phyloP scores from a whole-genome alignment of 257 asterid species.

The Avicennia marina region DNA sequence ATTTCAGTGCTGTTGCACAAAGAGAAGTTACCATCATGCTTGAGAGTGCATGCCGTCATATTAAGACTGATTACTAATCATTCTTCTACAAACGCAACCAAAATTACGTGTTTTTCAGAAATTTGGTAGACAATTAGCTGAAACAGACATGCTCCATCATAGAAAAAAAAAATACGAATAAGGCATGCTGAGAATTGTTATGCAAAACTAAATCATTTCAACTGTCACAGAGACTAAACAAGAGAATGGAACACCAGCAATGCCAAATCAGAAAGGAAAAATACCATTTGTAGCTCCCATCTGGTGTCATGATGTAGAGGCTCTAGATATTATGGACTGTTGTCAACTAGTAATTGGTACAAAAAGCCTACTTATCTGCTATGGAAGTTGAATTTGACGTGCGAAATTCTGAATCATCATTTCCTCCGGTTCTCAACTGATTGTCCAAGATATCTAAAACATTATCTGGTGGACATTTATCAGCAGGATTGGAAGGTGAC shows the following conservation, averaged over 20 bases:
- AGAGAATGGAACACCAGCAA: slow-evolving; percentile 21
- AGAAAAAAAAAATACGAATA: too few species aligned
- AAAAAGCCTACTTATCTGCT: slow-evolving; percentile 28
- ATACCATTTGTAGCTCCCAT: slow-evolving; percentile 6
- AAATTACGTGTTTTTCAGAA: too few species aligned
- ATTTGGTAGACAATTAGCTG: too few species aligned
- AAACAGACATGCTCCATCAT: too few species aligned
- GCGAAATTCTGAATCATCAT: slow-evolving; percentile 24
- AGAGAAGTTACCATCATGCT: too few species aligned
- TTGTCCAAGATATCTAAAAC: slow-evolving; percentile 44
- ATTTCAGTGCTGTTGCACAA: too few species aligned
- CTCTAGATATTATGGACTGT: slow-evolving; percentile 9
- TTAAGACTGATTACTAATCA: too few species aligned
- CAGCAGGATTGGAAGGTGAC: slow-evolving; percentile 55
- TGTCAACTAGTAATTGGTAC: not conserved
- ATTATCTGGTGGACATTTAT: slow-evolving; percentile 66
- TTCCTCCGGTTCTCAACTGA: slow-evolving; percentile 30
- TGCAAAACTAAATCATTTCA: too few species aligned
- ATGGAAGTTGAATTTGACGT: slow-evolving; percentile 35
- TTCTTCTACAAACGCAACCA: too few species aligned
- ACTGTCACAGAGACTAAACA: too few species aligned
- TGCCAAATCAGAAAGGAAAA: slow-evolving; percentile 5
- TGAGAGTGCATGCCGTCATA: too few species aligned
- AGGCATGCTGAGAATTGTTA: too few species aligned
- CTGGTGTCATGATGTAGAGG: slow-evolving; percentile 11